phyloP scores from a whole-genome alignment of 108 stramenopile genomes.

The Nannochloropsis oceanica region DNA sequence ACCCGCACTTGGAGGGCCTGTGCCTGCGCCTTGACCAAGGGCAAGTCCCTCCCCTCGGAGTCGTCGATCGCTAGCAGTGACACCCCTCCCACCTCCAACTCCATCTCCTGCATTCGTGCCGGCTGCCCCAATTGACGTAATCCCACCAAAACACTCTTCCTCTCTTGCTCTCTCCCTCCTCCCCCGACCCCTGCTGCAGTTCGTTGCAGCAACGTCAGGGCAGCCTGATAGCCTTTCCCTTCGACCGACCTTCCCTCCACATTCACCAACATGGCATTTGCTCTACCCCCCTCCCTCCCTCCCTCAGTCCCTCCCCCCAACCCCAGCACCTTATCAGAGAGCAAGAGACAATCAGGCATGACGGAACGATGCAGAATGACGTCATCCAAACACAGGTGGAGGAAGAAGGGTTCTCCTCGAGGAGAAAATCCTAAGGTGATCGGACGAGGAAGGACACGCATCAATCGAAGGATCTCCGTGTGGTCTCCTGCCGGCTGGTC shows the following conservation, averaged over 20 bases:
- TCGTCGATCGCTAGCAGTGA: conserved; percentile 15
- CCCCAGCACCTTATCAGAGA: neutral
- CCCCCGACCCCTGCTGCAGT: neutral
- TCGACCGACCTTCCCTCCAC: neutral
- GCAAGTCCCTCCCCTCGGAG: conserved; percentile 14
- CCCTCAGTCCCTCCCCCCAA: neutral
- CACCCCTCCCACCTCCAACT: neutral
- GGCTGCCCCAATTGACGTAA: neutral
- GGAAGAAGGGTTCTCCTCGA: neutral
- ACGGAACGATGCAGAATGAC: neutral
- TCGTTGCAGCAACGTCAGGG: neutral
- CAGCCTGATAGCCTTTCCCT: neutral
- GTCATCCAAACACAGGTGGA: neutral
- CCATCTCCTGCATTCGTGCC: neutral
- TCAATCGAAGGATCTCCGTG: neutral
- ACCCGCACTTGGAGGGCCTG: neutral
- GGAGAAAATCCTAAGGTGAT: neutral
- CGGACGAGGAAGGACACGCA: neutral
- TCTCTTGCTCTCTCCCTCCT: neutral
- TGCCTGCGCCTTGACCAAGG: neutral
- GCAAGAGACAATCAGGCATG: neutral
- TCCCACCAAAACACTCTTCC: neutral
- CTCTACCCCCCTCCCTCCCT: neutral
- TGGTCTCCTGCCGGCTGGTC: neutral
- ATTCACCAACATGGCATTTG: neutral